These are phyloP conservation scores for Voacanga thouarsii DNA, from an alignment of 257 asterid genomes.

Conservation along the genomic window DNA sequence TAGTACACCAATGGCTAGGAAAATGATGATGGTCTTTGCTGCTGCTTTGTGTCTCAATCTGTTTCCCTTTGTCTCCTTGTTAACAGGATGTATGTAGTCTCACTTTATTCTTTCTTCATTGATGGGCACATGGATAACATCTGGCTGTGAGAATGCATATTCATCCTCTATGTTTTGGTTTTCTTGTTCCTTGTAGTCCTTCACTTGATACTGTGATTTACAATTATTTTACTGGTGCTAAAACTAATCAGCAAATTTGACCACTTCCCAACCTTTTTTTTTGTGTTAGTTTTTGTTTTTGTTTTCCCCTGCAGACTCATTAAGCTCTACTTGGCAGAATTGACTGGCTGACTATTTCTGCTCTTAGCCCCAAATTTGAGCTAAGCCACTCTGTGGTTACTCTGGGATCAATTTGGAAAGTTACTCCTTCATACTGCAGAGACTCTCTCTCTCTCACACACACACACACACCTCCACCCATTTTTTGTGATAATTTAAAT, in stretches of 20 bases:
- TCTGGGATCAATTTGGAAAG: neutral
- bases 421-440: neutral
- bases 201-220: neutral
- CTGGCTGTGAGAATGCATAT: neutral
- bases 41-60: neutral
- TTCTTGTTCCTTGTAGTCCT: neutral
- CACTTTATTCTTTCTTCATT: neutral
- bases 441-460: too few species aligned
- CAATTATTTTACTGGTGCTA: neutral
- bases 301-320: neutral
- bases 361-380: neutral
- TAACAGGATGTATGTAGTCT: neutral
- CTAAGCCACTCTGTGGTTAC: neutral
- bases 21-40: neutral
- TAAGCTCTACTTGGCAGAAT: neutral
- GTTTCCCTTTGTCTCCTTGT: neutral
- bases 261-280: neutral
- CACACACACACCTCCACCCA: too few species aligned
- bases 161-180: neutral
- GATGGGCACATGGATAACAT: neutral
- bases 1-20: neutral
- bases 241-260: neutral
- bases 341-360: neutral
- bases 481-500: neutral
- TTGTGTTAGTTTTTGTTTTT: too few species aligned